Conservation (phyloP, 176 grass and related monocot genomes). For the Typha latifolia region DNA sequence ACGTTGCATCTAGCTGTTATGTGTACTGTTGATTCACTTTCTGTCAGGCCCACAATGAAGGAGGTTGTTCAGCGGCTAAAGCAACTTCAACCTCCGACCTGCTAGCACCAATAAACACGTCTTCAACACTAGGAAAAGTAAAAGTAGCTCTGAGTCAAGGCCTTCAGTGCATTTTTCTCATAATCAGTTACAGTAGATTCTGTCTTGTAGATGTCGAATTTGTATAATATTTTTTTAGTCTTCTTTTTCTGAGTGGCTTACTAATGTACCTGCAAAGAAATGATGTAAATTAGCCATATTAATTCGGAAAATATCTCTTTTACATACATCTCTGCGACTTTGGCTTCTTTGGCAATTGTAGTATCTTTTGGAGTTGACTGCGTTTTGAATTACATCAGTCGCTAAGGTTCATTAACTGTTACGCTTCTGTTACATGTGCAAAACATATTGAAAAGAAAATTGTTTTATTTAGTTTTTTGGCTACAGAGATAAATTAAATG, state of each 20-base stretch:
- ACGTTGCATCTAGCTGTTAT: conserved; percentile 79
- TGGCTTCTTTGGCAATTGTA: conserved; percentile 1
- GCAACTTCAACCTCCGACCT: conserved; percentile 75
- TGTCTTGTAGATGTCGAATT: conserved; percentile 47
- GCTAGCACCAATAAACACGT: conserved; percentile 31
- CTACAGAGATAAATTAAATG: no score
- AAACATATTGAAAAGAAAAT: no score
- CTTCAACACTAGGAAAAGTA: conserved; percentile 23
- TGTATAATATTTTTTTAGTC: conserved; percentile 43
- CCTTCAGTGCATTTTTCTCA: conserved; percentile 33
- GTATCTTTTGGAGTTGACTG: background rate
- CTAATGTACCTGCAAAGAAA: conserved; percentile 53
- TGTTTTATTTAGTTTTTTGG: no score
- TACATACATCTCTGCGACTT: conserved; percentile 18
- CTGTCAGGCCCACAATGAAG: conserved; percentile 82
- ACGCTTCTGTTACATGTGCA: no score
- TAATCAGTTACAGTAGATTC: conserved; percentile 48
- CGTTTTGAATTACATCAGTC: no score
- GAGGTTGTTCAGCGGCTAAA: conserved; percentile 85
- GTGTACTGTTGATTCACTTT: conserved; percentile 84
- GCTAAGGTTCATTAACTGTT: no score
- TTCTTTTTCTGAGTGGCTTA: conserved; percentile 28
- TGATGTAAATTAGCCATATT: conserved; percentile 75
- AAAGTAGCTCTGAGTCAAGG: conserved; percentile 16
- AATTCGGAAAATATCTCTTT: conserved; percentile 41